Percentiles rank a stretch among this genome's conserved stretches.
Conservation (phyloP, 768 basidiomycete genomes). For the Filobasidium wieringae region DNA sequence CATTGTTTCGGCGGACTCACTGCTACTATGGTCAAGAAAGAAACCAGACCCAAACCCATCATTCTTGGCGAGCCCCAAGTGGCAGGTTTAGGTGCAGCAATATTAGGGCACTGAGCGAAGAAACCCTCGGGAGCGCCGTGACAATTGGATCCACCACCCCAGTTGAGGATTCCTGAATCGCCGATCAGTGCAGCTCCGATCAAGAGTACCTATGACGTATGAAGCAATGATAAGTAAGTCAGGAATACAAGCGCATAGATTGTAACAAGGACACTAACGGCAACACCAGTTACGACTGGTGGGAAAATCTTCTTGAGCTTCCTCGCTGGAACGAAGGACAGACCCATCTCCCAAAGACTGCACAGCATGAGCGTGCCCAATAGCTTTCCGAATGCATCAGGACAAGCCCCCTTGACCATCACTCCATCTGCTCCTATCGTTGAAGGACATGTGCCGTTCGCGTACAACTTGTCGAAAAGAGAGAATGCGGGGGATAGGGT, state of each 20-base stretch:
- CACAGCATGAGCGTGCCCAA: conserved; percentile 65
- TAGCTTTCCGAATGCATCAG: conserved; percentile 67
- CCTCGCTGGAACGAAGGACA: conserved; percentile 56
- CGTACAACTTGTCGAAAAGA: conserved; percentile 59
- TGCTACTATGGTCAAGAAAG: conserved; percentile 62
- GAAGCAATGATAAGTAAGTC: not conserved
- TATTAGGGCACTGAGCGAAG: conserved; percentile 61
- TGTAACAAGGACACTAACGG: conserved; percentile 53
- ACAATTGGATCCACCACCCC: conserved; percentile 78
- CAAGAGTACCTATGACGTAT: conserved; percentile 14
- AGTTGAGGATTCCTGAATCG: conserved; percentile 60
- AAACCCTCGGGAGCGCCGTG: conserved; percentile 52
- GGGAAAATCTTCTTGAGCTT: conserved; percentile 55
- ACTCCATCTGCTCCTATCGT: conserved; percentile 51
- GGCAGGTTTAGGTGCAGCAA: conserved; percentile 56
- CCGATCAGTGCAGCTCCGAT: conserved; percentile 70
- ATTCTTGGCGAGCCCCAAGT: conserved; percentile 74
- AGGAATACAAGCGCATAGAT: not conserved
- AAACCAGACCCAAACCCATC: conserved; percentile 76
- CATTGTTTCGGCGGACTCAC: conserved; percentile 32
- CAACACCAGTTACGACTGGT: conserved; percentile 62
- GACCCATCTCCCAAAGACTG: conserved; percentile 64
- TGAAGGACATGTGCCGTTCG: conserved; percentile 62
- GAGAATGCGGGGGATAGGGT: conserved; percentile 63
- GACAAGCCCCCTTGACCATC: conserved; percentile 52